Evolutionary conservation across 1,139 yeast species (phyloP), one percentile per base, ranked within the genome.

Genomic region (Candida sp.): DNA sequence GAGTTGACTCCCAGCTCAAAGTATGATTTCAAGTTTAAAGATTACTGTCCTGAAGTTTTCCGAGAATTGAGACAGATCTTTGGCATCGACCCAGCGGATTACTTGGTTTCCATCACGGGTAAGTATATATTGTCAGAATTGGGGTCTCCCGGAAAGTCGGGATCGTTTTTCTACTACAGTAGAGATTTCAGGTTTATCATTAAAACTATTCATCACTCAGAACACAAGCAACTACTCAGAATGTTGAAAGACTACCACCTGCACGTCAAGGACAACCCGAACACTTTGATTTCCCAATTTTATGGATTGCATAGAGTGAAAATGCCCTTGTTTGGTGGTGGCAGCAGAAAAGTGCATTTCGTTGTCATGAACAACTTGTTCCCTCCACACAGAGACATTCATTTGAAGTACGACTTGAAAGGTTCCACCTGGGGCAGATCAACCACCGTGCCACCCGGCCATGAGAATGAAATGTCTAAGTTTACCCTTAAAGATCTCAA

Each of bases 91-190:
- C 97, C 97, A 2, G 98, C 98, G 0, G 99, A 96, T 68, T 96
- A 96, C 68, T 77, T 96, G 54, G 87, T 94, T 62, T 90, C 98
- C 1, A 78, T 96, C 57, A 93, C 98, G 0, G 94, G 97, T 22
- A 92, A 92, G 68, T 94, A 93, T 63, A 90, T 96, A 57, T 80
- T 96, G 44, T 88, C 96, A 32, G 98, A 94, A 69, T 76, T 93
- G 57, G 97, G 96, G 23, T 91, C 98, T 1, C 98, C 98, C 0
- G 99, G 99, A 3, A 96, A 96, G 68, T 88, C 96, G 61, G 99
- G 99, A 0, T 91, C 98, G 0, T 93, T 94, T 64, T 96, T 96
- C 65, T 96, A 94, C 71, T 96, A 89, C 68, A 91, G 98, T 9
- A 79, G 97, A 57, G 99, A 96, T 71, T 93, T 88, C 70, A 81